Percentiles rank a stretch among this genome's conserved stretches.
phyloP scores from a whole-genome alignment of 2,329 filamentous ascomycete species.

The Grosmannia serpens region DNA sequence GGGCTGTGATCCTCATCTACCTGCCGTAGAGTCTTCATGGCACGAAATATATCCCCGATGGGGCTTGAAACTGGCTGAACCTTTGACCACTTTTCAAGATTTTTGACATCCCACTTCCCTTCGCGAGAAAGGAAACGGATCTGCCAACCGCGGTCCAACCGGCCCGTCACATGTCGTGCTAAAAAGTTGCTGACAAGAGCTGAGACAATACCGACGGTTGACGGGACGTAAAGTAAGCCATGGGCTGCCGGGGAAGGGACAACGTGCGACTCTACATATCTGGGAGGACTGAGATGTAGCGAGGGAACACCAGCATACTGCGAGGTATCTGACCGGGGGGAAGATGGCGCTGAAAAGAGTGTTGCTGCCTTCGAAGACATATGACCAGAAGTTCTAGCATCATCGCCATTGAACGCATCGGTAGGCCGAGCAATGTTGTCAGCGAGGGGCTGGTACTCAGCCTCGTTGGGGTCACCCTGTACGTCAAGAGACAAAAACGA shows the following conservation, averaged over 20 bases:
- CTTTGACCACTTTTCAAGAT: constrained; percentile 80
- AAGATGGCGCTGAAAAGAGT: neutral
- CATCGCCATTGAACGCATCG: neutral
- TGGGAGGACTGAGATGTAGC: constrained; percentile 35
- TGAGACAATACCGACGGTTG: constrained; percentile 62
- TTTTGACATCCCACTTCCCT: constrained; percentile 98
- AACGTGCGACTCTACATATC: constrained; percentile 54
- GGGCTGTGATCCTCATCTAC: constrained; percentile 78
- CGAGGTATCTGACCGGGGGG: neutral
- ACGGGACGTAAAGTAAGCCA: constrained; percentile 69
- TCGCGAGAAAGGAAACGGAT: constrained; percentile 77
- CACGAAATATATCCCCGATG: constrained; percentile 71
- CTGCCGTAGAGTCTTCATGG: constrained; percentile 87
- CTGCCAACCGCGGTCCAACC: constrained; percentile 81
- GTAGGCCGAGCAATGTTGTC: constrained; percentile 6
- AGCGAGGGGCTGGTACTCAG: constrained; percentile 14
- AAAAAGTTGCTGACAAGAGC: constrained; percentile 79
- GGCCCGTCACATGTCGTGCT: constrained; percentile 58
- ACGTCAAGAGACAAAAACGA: neutral
- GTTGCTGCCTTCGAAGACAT: neutral
- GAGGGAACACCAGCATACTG: constrained; percentile 24
- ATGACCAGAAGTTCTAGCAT: neutral
- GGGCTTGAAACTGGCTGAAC: constrained; percentile 66
- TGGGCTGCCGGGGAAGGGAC: constrained; percentile 72
- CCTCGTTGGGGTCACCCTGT: neutral